Evolutionary conservation across 129 eudicot genomes (phyloP).

Genomic region (Kitagawia praeruptora): DNA sequence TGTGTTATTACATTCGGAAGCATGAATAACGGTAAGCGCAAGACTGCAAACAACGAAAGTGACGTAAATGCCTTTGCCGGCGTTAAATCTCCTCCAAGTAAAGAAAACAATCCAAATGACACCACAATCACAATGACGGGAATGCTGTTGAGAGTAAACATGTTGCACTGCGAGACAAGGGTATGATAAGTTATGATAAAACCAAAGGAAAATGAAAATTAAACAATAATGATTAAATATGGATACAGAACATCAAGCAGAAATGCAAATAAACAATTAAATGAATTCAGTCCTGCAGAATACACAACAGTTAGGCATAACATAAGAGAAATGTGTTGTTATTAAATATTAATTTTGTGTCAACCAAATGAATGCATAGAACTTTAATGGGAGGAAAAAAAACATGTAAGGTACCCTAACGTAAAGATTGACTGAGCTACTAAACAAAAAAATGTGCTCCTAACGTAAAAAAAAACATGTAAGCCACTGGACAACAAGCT

Average conservation of each 20-base stretch:
- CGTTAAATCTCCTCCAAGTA: conserved; percentile 86
- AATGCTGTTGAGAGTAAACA: conserved; percentile 68
- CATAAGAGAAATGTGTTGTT: not conserved
- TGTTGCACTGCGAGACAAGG: conserved; percentile 56
- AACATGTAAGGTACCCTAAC: too few relatives aligned
- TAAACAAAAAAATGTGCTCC: too few relatives aligned
- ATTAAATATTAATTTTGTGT: too few relatives aligned
- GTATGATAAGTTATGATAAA: not conserved
- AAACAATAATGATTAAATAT: too few relatives aligned
- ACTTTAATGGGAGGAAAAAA: too few relatives aligned
- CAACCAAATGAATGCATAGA: too few relatives aligned
- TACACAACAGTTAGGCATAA: not conserved
- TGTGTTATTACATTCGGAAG: conserved; percentile 85
- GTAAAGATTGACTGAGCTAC: too few relatives aligned
- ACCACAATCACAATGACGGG: conserved; percentile 85
- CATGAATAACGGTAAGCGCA: conserved; percentile 76
- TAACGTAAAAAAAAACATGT: too few relatives aligned
- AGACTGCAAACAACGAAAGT: conserved; percentile 74
- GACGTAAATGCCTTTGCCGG: conserved; percentile 95
- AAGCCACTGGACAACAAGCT: too few relatives aligned
- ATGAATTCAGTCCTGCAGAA: not conserved
- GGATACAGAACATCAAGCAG: too few relatives aligned
- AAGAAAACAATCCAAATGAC: conserved; percentile 77
- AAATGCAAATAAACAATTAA: not conserved
- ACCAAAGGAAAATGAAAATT: not conserved